Evolutionary conservation across 805 yeast species (phyloP), one percentile per base, ranked within the genome.

Genomic region (Ascoidea asiatica): DNA sequence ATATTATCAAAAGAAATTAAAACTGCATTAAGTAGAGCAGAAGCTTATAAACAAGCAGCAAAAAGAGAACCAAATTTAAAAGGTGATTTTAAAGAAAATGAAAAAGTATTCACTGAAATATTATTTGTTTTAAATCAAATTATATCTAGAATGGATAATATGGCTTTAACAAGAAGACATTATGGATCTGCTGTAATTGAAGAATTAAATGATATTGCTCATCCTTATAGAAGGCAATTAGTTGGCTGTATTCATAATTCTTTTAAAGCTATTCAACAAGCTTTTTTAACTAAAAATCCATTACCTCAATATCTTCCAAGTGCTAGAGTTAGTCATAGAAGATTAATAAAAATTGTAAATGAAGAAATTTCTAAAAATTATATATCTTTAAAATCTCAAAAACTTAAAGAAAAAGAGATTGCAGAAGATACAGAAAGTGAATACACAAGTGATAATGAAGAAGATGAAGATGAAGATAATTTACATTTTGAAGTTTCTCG

Each of bases 241-340:
- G 63, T 64, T 4, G 75, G 69, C 5, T 61, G 70, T 6, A 48
- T 72, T 37, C 55, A 60, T 17, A 58, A 63, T 42, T 45, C 60
- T 3, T 52, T 70, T 52, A 60, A 72, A 37, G 67, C 72, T 6
- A 57, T 71, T 13, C 67, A 68, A 45, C 64, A 62, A 37, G 72
- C 75, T 0, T 52, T 70, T n/a, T 41, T 53, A 5, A 67, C 60
- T 39, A 72, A 71, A 47, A 53, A 64, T 1, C 77, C 77, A 2
- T 45, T 73, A 21, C 77, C 78, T 2, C 77, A 71, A 48, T 71
- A 61, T 50, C 44, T 72, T 18, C 77, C 77, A 1, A 69, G 75
- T 51, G 62, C 73, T 1, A 61, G 70, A 48, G 61, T 70, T 39
- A 65, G 77, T 1, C 77, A 73, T 38, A 53, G 68, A 43, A 61